Evolutionary conservation across 2,329 filamentous ascomycete species (phyloP).

Genomic region (Fusarium sp.): DNA sequence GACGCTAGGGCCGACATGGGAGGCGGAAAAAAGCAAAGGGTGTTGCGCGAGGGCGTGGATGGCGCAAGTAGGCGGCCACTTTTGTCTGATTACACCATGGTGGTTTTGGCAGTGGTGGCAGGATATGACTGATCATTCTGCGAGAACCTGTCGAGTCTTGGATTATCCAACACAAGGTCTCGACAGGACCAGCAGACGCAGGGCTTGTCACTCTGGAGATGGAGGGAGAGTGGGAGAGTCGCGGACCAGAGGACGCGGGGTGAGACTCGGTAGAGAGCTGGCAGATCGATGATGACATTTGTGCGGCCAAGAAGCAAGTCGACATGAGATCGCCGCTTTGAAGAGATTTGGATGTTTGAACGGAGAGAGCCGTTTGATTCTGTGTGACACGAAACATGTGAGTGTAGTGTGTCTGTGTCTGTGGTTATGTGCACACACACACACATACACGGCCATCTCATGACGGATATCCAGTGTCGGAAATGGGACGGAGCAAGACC

Average conservation of each 20-base stretch:
- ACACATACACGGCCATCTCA: background rate
- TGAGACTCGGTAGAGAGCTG: conserved; percentile 27
- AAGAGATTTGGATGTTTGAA: background rate
- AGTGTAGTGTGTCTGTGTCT: background rate
- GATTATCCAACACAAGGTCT: conserved; percentile 20
- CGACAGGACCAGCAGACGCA: conserved; percentile 1
- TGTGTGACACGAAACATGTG: conserved; percentile 9
- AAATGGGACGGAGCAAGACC: background rate
- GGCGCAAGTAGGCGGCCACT: conserved; percentile 21
- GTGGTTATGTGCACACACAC: background rate
- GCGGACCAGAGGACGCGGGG: conserved; percentile 16
- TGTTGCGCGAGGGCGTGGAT: conserved; percentile 16
- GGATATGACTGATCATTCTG: conserved; percentile 37
- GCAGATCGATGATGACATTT: conserved; percentile 35
- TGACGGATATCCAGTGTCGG: background rate
- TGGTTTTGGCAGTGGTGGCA: conserved; percentile 15
- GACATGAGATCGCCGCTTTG: conserved; percentile 9
- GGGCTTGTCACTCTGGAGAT: conserved; percentile 27
- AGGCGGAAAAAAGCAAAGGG: conserved; percentile 31
- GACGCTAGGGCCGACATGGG: conserved; percentile 23
- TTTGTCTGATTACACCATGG: conserved; percentile 41
- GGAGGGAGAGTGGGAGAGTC: conserved; percentile 17
- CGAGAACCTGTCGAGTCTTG: conserved; percentile 9
- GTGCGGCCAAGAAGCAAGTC: conserved; percentile 14
- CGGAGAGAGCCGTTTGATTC: conserved; percentile 3